A percentile compares a stretch with the other conserved stretches of the same genome.
Conservation (phyloP, 208 protist genomes). For the Trypanosoma avium region DNA sequence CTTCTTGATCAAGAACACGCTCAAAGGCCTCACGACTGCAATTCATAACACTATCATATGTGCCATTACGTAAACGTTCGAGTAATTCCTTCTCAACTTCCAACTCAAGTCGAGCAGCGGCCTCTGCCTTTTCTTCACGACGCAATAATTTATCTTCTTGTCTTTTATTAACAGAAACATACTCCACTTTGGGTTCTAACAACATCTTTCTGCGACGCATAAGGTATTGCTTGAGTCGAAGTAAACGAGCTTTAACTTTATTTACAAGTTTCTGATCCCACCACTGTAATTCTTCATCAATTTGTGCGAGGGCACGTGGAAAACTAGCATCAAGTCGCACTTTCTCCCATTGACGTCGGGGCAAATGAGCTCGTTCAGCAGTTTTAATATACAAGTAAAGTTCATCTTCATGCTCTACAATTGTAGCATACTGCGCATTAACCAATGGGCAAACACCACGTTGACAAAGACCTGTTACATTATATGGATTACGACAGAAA, state of each 20-base stretch:
- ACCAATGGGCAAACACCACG: constrained; percentile 97
- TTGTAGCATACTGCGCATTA: constrained; percentile 98
- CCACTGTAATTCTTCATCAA: constrained; percentile 97
- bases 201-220: constrained; percentile 97
- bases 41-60: constrained; percentile 91
- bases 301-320: constrained; percentile 92
- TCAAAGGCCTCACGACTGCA: constrained; percentile 89
- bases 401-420: constrained; percentile 97
- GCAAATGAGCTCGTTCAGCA: constrained; percentile 98
- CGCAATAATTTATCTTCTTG: constrained; percentile 95
- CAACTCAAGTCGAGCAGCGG: constrained; percentile 95
- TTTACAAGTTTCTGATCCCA: constrained; percentile 95
- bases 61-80: constrained; percentile 93
- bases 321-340: constrained; percentile 97
- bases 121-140: constrained; percentile 96
- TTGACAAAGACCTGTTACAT: constrained; percentile 98
- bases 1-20: constrained; percentile 83
- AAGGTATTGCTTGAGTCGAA: constrained; percentile 97
- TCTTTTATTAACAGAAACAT: constrained; percentile 97
- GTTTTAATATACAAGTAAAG: constrained; percentile 99
- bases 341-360: constrained; percentile 98
- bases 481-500: constrained; percentile 99
- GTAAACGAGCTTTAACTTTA: constrained; percentile 97
- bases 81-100: constrained; percentile 98
- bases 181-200: constrained; percentile 92